A percentile compares a stretch with the other conserved stretches of the same genome.
Conservation (phyloP, 306 rosid genomes). For the Cicer arietinum region DNA sequence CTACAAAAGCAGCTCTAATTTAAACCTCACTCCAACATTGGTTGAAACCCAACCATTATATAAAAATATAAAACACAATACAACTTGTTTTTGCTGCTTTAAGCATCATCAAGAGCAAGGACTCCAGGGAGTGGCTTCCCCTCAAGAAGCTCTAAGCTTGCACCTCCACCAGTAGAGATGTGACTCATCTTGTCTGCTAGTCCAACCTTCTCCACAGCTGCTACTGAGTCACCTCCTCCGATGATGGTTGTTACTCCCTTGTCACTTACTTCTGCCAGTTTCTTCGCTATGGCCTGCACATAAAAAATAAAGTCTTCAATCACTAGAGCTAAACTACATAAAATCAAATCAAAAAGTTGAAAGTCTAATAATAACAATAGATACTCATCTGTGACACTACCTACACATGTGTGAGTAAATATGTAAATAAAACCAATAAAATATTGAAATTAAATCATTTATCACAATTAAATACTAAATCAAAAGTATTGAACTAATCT, state of each 20-base stretch:
- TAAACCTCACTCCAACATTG: slow-evolving; percentile 42
- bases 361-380: background rate
- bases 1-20: slow-evolving; percentile 51
- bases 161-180: slow-evolving; percentile 98
- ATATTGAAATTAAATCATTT: background rate
- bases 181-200: slow-evolving; percentile 97
- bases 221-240: slow-evolving; percentile 98
- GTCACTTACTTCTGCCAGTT: slow-evolving; percentile 84
- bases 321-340: background rate
- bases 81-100: slow-evolving; percentile 14
- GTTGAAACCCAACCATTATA: slow-evolving; percentile 56
- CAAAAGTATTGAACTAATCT: background rate
- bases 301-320: background rate
- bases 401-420: background rate
- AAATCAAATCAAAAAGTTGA: background rate
- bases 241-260: slow-evolving; percentile 93
- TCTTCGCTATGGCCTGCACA: slow-evolving; percentile 80
- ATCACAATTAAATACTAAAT: background rate
- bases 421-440: background rate
- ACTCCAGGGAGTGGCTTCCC: slow-evolving; percentile 96
- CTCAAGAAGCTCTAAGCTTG: slow-evolving; percentile 99
- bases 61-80: background rate
- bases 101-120: slow-evolving; percentile 88
- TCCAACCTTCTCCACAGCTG: slow-evolving; percentile 95
- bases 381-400: background rate